Evolutionary conservation across 306 rosid genomes (phyloP), one percentile per base, ranked within the genome.

Genomic region (Albizia julibrissin): DNA sequence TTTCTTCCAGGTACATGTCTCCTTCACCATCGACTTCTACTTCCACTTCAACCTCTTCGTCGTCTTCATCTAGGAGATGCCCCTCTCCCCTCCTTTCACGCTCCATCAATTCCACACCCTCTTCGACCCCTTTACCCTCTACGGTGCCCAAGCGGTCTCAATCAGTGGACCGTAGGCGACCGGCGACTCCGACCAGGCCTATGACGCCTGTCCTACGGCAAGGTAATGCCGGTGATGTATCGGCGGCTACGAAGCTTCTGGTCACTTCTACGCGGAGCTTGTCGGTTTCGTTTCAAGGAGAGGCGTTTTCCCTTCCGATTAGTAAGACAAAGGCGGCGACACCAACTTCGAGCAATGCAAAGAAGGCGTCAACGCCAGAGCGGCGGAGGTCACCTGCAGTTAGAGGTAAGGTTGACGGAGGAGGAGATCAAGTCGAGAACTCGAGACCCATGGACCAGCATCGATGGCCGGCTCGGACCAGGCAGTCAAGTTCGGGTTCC

Each of bases 271-370:
- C 98, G 2, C 82, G 99, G 90, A 96, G 99, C 80, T 76, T 96
- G 21, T 96, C 99, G 26, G 98, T 96, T 84, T 96, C 99, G 18
- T 96, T 96, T 75, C 99, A 96, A 74, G 99, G 99, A 0, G 98
- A 94, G 82, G 88, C 97, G 22, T 96, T 91, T 78, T 92, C 99
- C 56, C 97, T 96, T 79, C 98, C 99, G 87, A 88, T 96, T 84
- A 96, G 98, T 70, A 96, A 96, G 90, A 87, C 97, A 5, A 96
- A 92, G 77, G 86, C 94, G 10, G 83, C 92, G 24, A 74, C 93
- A 39, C 88, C 93, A 0, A 65, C 82, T 80, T 59, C 83, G 61
- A 80, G 88, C 42, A 83, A 76, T 64, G 89, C 87, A 18, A 82
- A 95, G 72, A 96, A 92, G 82, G 85, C 88, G 76, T 84, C 89